Evolutionary conservation across 1,139 yeast species (phyloP).

Genomic region (Kluyveromyces sp.): DNA sequence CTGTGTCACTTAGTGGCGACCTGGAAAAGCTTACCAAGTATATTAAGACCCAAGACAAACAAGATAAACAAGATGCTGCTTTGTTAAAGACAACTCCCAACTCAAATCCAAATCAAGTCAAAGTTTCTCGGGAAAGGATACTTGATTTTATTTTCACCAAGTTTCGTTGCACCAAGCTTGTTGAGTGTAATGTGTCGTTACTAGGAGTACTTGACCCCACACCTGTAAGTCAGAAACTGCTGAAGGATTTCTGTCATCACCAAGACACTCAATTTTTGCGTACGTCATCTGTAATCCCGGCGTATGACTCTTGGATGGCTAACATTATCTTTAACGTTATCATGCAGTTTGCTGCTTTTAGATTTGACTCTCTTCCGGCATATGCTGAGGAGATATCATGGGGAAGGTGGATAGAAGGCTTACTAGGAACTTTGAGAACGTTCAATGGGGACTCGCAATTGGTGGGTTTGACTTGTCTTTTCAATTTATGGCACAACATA

Average conservation of each 20-base stretch:
- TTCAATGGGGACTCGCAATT: conserved; percentile 24
- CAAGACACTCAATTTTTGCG: conserved; percentile 14
- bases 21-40: conserved; percentile 17
- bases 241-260: background rate
- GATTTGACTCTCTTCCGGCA: conserved; percentile 14
- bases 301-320: conserved; percentile 26
- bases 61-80: conserved; percentile 4
- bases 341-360: conserved; percentile 20
- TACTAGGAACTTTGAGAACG: conserved; percentile 23
- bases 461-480: conserved; percentile 22
- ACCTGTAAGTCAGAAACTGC: conserved; percentile 5
- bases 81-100: conserved; percentile 10
- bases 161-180: conserved; percentile 21
- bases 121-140: conserved; percentile 14
- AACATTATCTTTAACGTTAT: conserved; percentile 27
- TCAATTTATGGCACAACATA: conserved; percentile 27
- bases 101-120: conserved; percentile 1
- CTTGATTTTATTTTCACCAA: conserved; percentile 23
- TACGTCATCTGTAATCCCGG: conserved; percentile 21
- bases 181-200: conserved; percentile 24
- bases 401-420: conserved; percentile 24
- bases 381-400: conserved; percentile 19
- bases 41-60: conserved; percentile 13
- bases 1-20: conserved; percentile 17
- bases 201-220: conserved; percentile 14